Evolutionary conservation across 129 eudicot species (phyloP), one percentile per base, ranked within the genome.

Genomic region (Arctium minus): DNA sequence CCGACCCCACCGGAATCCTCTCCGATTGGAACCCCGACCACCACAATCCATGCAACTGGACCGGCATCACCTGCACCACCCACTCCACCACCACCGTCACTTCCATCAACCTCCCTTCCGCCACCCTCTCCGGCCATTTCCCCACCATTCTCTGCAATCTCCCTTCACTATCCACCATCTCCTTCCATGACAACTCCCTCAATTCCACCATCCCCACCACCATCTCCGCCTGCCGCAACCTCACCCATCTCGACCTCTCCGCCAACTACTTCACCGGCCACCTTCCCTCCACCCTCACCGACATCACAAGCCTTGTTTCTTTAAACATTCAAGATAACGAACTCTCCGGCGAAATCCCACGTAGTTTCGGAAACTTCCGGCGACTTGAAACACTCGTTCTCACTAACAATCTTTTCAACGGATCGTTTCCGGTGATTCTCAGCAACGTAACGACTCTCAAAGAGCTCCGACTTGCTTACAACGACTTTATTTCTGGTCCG

Each of bases 1-100:
- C 83, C 62, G 92, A 89, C 88, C 92, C 94, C 0, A 36, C 82
- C 78, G 81, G 76, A 12, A 11, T 75, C 33, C 85, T 94, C 78
- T 84, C 98, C 82, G 64, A 46, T 79, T 94, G 98, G 98, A 89
- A 90, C 82, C 72, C 44, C 50, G 42, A 69, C 6, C 86, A 87
- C 79, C 73, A 84, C 62, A 87, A 80, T 17, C 98, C 98, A 2
- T 92, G 98, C 83, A 89, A 85, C 85, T 92, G 98, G 98, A 85
- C 92, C 35, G 95, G 97, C 39, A 56, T 94, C 78, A 77, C 86
- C 32, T 94, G 98, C 89, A 8, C 83, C 13, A 77, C 86, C 32
- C 92, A 97, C 89, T 8, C 83, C 13, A 40, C 56, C 10, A 69
- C 65, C 67, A 46, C 77, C 29, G 98, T 94, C 33, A 73, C 70